phyloP scores from a whole-genome alignment of 768 basidiomycete species.

The Russula vinacea region DNA sequence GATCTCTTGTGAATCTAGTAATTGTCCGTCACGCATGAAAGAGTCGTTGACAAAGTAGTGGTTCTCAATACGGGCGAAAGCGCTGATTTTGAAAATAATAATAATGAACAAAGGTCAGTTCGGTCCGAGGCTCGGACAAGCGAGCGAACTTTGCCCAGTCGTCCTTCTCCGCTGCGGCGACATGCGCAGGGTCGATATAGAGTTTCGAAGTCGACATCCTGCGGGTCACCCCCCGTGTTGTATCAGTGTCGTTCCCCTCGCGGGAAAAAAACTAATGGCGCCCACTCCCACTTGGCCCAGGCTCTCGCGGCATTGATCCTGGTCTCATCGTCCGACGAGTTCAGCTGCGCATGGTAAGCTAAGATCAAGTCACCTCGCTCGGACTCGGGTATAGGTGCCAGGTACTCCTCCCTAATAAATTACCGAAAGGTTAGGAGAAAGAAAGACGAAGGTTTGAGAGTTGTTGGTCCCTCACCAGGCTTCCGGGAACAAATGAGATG shows the following conservation, averaged over 20 bases:
- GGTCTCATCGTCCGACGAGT: slow-evolving; percentile 63
- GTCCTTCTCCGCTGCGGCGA: slow-evolving; percentile 68
- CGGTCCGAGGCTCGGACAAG: neutral
- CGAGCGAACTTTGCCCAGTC: slow-evolving; percentile 57
- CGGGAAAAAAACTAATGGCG: slow-evolving; percentile 25
- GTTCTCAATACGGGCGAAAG: slow-evolving; percentile 86
- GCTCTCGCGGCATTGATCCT: slow-evolving; percentile 72
- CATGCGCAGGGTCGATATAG: slow-evolving; percentile 60
- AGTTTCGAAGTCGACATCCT: slow-evolving; percentile 85
- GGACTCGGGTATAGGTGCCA: slow-evolving; percentile 73
- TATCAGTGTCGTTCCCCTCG: neutral
- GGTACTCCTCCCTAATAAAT: slow-evolving; percentile 69
- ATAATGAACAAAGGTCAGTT: neutral
- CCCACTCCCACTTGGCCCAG: slow-evolving; percentile 91
- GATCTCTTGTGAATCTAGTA: slow-evolving; percentile 78
- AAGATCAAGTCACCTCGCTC: slow-evolving; percentile 77
- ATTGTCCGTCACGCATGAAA: slow-evolving; percentile 85
- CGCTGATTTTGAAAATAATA: slow-evolving; percentile 41
- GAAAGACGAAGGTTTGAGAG: neutral
- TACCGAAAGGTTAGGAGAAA: neutral
- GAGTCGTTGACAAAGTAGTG: slow-evolving; percentile 90
- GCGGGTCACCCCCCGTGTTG: neutral
- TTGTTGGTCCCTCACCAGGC: slow-evolving; percentile 56
- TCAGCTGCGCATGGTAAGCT: slow-evolving; percentile 81
- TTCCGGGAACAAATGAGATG: slow-evolving; percentile 80